Percentiles rank a stretch among this genome's conserved stretches.
phyloP scores from a whole-genome alignment of 2,329 filamentous ascomycete genomes.

The Lomentospora prolificans region DNA sequence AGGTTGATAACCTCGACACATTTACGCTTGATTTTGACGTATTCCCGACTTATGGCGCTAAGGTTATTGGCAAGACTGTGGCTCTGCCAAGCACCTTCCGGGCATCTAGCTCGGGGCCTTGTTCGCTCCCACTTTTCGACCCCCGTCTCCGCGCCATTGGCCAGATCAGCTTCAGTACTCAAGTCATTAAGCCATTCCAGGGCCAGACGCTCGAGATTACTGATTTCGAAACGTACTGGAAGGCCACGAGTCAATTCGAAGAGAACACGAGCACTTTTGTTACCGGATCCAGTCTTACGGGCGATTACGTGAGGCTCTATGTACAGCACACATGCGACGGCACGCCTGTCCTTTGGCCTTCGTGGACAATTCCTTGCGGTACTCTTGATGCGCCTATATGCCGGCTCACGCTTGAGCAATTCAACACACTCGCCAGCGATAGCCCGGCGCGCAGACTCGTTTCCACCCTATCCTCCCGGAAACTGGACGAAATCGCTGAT shows the following conservation, averaged over 20 bases:
- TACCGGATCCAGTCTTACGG: slow-evolving; percentile 87
- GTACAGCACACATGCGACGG: slow-evolving; percentile 87
- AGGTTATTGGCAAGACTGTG: slow-evolving; percentile 92
- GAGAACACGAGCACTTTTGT: slow-evolving; percentile 72
- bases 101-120: slow-evolving; percentile 67
- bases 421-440: slow-evolving; percentile 41
- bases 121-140: slow-evolving; percentile 85
- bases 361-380: slow-evolving; percentile 68
- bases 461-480: slow-evolving; percentile 31
- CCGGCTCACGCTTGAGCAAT: slow-evolving; percentile 66
- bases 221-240: slow-evolving; percentile 99
- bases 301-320: slow-evolving; percentile 87
- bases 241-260: slow-evolving; percentile 88
- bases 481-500: slow-evolving; percentile 46
- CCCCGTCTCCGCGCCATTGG: slow-evolving; percentile 85
- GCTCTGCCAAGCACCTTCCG: slow-evolving; percentile 82
- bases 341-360: slow-evolving; percentile 77
- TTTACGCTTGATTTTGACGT: slow-evolving; percentile 97
- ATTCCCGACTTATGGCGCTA: slow-evolving; percentile 93
- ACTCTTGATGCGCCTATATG: slow-evolving; percentile 75
- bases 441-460: slow-evolving; percentile 34
- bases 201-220: slow-evolving; percentile 92
- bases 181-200: slow-evolving; percentile 92
- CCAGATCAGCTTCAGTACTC: slow-evolving; percentile 85
- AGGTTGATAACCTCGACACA: slow-evolving; percentile 84